Conservation (phyloP, 2,329 filamentous ascomycete genomes). For the Colletotrichum truncatum region DNA sequence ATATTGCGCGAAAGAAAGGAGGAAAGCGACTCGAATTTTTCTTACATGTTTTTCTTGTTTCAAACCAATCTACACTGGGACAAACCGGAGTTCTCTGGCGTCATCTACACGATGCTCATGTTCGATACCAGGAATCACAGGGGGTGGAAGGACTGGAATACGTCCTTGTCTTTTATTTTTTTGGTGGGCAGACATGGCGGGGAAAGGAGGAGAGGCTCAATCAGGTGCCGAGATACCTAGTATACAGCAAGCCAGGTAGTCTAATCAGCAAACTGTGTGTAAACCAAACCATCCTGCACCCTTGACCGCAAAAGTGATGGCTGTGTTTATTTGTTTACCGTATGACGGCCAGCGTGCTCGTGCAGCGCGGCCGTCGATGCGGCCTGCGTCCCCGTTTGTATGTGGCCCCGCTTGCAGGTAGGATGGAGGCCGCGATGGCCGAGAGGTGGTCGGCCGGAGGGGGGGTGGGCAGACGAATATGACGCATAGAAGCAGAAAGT, state of each 20-base stretch:
- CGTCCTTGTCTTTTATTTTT: conserved; percentile 6
- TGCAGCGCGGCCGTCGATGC: conserved; percentile 27
- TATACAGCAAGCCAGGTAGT: conserved; percentile 24
- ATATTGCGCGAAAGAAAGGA: conserved; percentile 27
- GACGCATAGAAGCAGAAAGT: neutral
- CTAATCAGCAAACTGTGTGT: conserved; percentile 29
- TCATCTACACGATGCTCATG: conserved; percentile 31
- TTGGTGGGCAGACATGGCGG: neutral
- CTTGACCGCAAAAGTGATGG: neutral
- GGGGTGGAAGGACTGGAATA: conserved; percentile 14
- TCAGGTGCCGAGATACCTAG: conserved; percentile 4
- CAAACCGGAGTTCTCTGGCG: conserved; percentile 30
- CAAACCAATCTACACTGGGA: conserved; percentile 11
- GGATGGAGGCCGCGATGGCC: neutral
- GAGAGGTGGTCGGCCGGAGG: neutral
- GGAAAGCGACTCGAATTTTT: conserved; percentile 21
- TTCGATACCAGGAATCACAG: conserved; percentile 31
- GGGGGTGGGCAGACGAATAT: neutral
- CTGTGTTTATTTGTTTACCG: conserved; percentile 17
- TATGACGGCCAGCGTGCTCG: conserved; percentile 8
- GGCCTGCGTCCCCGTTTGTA: conserved; percentile 14
- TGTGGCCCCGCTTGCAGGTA: neutral
- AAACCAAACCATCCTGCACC: neutral
- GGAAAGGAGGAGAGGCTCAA: neutral
- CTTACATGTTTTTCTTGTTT: conserved; percentile 9